Evolutionary conservation across 495 filamentous ascomycete species (phyloP).

Genomic region (Jackrogersella minutella): DNA sequence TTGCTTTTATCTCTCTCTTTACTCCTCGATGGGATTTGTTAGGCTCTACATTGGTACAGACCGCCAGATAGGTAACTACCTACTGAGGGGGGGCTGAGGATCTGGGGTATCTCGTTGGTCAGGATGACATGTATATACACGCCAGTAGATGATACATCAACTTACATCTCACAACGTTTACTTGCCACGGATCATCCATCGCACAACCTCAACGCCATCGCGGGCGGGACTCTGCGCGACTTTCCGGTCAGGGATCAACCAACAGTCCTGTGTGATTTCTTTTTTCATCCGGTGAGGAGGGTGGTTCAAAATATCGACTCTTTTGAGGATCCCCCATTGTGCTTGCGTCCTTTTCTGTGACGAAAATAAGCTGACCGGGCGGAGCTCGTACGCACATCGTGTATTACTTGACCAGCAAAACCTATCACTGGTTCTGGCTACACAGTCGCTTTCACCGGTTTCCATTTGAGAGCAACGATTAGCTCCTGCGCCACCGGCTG

Average conservation of each 20-base stretch:
- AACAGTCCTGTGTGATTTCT: constrained; percentile 12
- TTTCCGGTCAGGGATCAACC: constrained; percentile 18
- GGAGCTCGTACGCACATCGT: constrained; percentile 25
- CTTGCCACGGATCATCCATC: constrained; percentile 30
- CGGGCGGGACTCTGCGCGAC: constrained; percentile 18
- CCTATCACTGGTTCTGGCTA: constrained; percentile 23
- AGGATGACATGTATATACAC: constrained; percentile 9
- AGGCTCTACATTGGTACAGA: not conserved
- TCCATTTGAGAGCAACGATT: constrained; percentile 25
- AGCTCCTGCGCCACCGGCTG: constrained; percentile 29
- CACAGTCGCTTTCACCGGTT: constrained; percentile 34
- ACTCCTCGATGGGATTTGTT: constrained; percentile 23
- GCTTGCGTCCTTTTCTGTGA: constrained; percentile 13
- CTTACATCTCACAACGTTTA: constrained; percentile 33
- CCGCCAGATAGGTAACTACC: not conserved
- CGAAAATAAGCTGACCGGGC: constrained; percentile 30
- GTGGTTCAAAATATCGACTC: constrained; percentile 2
- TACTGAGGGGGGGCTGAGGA: constrained; percentile 15
- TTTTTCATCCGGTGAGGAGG: constrained; percentile 8
- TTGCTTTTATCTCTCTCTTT: constrained; percentile 10
- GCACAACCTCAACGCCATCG: constrained; percentile 18
- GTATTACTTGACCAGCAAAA: constrained; percentile 36
- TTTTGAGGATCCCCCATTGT: constrained; percentile 1
- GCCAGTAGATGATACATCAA: constrained; percentile 17
- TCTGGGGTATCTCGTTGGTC: constrained; percentile 2